A percentile compares a stretch with the other conserved stretches of the same genome.
phyloP scores from a whole-genome alignment of 1,284 basidiomycete species.

The Meripilus lineatus region DNA sequence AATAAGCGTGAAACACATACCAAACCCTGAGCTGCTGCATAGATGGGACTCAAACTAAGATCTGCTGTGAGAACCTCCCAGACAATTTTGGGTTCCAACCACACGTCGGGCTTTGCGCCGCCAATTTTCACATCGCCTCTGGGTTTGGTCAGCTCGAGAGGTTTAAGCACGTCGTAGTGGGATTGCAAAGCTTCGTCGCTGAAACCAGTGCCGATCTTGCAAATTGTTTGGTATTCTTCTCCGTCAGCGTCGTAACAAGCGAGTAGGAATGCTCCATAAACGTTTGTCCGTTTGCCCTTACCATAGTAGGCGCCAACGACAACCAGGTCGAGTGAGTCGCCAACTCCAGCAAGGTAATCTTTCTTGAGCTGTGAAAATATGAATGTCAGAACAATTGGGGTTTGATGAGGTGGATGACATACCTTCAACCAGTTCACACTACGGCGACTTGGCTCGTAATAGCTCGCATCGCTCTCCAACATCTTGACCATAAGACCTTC shows the following conservation, averaged over 20 bases:
- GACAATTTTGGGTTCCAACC: slow-evolving; percentile 93
- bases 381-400: neutral
- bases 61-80: slow-evolving; percentile 99
- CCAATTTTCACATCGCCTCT: slow-evolving; percentile 82
- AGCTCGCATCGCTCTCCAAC: slow-evolving; percentile 87
- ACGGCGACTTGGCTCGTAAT: slow-evolving; percentile 92
- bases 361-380: slow-evolving; percentile 78
- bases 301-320: slow-evolving; percentile 97
- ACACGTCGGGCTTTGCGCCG: slow-evolving; percentile 89
- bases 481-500: slow-evolving; percentile 99
- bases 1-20: slow-evolving; percentile 43
- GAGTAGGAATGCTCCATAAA: slow-evolving; percentile 93
- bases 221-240: slow-evolving; percentile 93
- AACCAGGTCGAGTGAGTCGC: slow-evolving; percentile 95
- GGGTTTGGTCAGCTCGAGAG: slow-evolving; percentile 65
- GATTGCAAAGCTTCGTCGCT: slow-evolving; percentile 84
- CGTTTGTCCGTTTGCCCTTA: slow-evolving; percentile 95
- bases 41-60: slow-evolving; percentile 93
- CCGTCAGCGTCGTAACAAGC: slow-evolving; percentile 92
- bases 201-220: slow-evolving; percentile 99
- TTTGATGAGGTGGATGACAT: slow-evolving; percentile 11
- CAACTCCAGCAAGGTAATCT: slow-evolving; percentile 95
- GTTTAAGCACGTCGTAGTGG: slow-evolving; percentile 82
- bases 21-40: slow-evolving; percentile 94
- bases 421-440: slow-evolving; percentile 99